A percentile compares a stretch with the other conserved stretches of the same genome.
Conservation (phyloP, 2,329 filamentous ascomycete genomes). For the Neofusicoccum sp. region DNA sequence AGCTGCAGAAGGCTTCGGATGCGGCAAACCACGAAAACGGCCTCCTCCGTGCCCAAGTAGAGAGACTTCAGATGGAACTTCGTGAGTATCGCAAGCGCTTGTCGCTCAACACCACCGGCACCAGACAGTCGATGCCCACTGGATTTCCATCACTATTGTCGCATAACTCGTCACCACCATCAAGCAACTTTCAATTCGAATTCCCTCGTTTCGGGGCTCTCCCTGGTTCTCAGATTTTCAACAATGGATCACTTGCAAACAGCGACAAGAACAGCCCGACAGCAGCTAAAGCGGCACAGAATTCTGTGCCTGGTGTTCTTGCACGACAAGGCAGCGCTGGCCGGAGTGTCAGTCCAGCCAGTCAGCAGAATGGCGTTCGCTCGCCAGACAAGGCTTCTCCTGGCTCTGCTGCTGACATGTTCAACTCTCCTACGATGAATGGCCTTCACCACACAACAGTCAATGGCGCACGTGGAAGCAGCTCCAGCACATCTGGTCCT, state of each 20-base stretch:
- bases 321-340: conserved; percentile 38
- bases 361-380: conserved; percentile 23
- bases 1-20: conserved; percentile 79
- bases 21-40: conserved; percentile 83
- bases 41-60: conserved; percentile 81
- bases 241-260: conserved; percentile 44
- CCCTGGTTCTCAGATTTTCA: conserved; percentile 57
- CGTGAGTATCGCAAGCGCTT: conserved; percentile 89
- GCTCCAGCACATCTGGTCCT: conserved; percentile 46
- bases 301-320: conserved; percentile 28
- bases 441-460: conserved; percentile 28
- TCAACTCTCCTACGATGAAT: conserved; percentile 27
- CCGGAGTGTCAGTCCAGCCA: conserved; percentile 41
- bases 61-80: conserved; percentile 81
- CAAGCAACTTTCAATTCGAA: conserved; percentile 90
- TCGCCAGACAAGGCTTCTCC: conserved; percentile 16
- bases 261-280: conserved; percentile 30
- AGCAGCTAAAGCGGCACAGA: neutral
- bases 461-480: conserved; percentile 26
- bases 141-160: conserved; percentile 50
- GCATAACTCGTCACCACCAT: conserved; percentile 51
- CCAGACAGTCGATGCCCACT: conserved; percentile 47
- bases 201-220: conserved; percentile 91
- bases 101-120: conserved; percentile 58
- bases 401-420: neutral